phyloP scores from a whole-genome alignment of 2,329 filamentous ascomycete species.

The Cladosporium oxysporum region DNA sequence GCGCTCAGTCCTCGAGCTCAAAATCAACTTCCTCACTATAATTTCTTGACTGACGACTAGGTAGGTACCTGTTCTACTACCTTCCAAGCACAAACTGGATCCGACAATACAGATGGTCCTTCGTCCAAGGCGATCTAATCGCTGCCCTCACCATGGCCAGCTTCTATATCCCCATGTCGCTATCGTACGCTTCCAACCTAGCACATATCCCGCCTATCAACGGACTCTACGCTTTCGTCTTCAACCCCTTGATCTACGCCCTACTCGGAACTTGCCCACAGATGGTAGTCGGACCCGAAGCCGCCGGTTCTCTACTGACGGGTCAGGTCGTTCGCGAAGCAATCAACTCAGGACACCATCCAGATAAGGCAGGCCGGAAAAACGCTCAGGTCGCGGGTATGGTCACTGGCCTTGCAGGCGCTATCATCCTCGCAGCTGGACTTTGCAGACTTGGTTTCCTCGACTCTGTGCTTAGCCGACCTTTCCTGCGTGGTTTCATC shows the following conservation, averaged over 20 bases:
- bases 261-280: slow-evolving; percentile 87
- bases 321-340: slow-evolving; percentile 81
- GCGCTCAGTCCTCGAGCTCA: background rate
- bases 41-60: slow-evolving; percentile 2
- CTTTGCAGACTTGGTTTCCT: slow-evolving; percentile 85
- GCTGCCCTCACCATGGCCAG: slow-evolving; percentile 95
- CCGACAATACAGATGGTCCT: slow-evolving; percentile 78
- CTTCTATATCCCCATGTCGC: slow-evolving; percentile 95
- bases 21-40: background rate
- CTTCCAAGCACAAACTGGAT: slow-evolving; percentile 91
- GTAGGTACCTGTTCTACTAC: slow-evolving; percentile 88
- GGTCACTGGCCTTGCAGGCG: slow-evolving; percentile 82
- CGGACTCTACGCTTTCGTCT: slow-evolving; percentile 89
- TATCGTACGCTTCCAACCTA: slow-evolving; percentile 89
- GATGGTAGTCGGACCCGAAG: slow-evolving; percentile 93
- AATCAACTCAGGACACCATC: slow-evolving; percentile 67
- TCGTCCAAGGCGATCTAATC: slow-evolving; percentile 81
- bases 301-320: slow-evolving; percentile 85
- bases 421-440: slow-evolving; percentile 84
- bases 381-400: slow-evolving; percentile 86
- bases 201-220: slow-evolving; percentile 92
- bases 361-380: slow-evolving; percentile 66
- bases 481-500: slow-evolving; percentile 93
- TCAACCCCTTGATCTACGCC: slow-evolving; percentile 89
- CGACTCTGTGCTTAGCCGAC: slow-evolving; percentile 89